Conservation (phyloP, 2,329 filamentous ascomycete genomes). For the Lanzia echinophila region DNA sequence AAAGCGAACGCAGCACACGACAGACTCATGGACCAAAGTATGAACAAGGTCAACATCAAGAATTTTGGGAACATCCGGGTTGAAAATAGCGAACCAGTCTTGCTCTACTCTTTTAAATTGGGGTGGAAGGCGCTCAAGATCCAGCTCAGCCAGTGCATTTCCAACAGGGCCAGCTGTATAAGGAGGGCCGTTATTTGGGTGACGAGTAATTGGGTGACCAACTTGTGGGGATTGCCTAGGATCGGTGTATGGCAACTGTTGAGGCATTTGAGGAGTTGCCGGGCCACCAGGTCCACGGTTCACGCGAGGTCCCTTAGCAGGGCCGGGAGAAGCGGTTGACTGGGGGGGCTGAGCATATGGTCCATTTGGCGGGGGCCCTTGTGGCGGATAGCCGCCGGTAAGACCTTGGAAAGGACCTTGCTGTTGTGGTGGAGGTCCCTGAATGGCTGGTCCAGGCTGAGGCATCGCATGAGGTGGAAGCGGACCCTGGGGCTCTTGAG, state of each 20-base stretch:
- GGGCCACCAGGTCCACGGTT: slow-evolving; percentile 63
- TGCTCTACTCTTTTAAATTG: slow-evolving; percentile 82
- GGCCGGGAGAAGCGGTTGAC: slow-evolving; percentile 80
- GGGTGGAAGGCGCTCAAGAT: slow-evolving; percentile 75
- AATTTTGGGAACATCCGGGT: slow-evolving; percentile 80
- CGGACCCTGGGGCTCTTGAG: slow-evolving; percentile 32
- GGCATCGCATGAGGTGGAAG: slow-evolving; percentile 42
- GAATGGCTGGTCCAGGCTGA: slow-evolving; percentile 49
- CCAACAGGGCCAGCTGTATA: slow-evolving; percentile 44
- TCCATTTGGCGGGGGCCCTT: slow-evolving; percentile 51
- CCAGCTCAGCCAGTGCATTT: slow-evolving; percentile 76
- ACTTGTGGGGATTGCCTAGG: slow-evolving; percentile 79
- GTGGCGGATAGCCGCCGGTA: slow-evolving; percentile 37
- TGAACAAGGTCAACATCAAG: slow-evolving; percentile 93
- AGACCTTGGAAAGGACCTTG: slow-evolving; percentile 59
- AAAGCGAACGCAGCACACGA: slow-evolving; percentile 97
- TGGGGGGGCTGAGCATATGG: slow-evolving; percentile 74
- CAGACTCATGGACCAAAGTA: slow-evolving; percentile 87
- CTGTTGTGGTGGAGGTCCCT: slow-evolving; percentile 49
- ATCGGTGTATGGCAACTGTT: slow-evolving; percentile 78
- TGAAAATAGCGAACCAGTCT: slow-evolving; percentile 98
- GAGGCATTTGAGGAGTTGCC: slow-evolving; percentile 87
- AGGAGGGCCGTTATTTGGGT: slow-evolving; percentile 28
- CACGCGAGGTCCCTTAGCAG: slow-evolving; percentile 59
- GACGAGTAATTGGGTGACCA: slow-evolving; percentile 74